Percentiles rank a stretch among this genome's conserved stretches.
These are phyloP conservation scores for Agaricus bisporus DNA, from an alignment of 768 basidiomycete genomes.

Conservation along the genomic window DNA sequence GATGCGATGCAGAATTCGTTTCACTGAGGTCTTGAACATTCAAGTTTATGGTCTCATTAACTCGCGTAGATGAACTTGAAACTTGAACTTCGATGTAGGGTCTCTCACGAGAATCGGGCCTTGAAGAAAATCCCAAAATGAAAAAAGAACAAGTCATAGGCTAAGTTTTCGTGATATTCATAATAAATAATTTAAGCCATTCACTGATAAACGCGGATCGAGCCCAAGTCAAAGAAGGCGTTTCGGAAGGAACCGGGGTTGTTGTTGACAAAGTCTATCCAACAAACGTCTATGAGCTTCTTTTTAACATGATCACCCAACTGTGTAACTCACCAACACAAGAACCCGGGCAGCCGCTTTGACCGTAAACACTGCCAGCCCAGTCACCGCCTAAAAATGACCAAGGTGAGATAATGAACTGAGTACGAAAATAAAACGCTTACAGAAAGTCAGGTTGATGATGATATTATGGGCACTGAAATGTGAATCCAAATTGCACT, in stretches of 20 bases:
- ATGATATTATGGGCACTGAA: slow-evolving; percentile 57
- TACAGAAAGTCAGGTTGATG: slow-evolving; percentile 49
- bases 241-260: slow-evolving; percentile 57
- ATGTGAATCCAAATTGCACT: slow-evolving; percentile 50
- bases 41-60: not conserved
- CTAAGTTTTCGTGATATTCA: not conserved
- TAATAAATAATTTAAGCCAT: not conserved
- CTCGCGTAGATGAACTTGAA: not conserved
- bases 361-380: slow-evolving; percentile 46
- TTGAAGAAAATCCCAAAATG: not conserved
- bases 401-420: not conserved
- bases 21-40: not conserved
- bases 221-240: slow-evolving; percentile 65
- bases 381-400: slow-evolving; percentile 39
- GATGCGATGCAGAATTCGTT: not conserved
- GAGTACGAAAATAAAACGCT: slow-evolving; percentile 1
- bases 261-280: slow-evolving; percentile 50
- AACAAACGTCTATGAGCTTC: not conserved
- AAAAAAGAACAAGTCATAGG: not conserved
- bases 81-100: not conserved
- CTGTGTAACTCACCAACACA: slow-evolving; percentile 38
- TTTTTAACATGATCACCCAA: not conserved
- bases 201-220: slow-evolving; percentile 34
- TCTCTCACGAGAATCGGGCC: not conserved
- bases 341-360: slow-evolving; percentile 47